Evolutionary conservation across 352 stramenopile species (phyloP), one percentile per base, ranked within the genome.

Genomic region (Peronospora belbahrii): DNA sequence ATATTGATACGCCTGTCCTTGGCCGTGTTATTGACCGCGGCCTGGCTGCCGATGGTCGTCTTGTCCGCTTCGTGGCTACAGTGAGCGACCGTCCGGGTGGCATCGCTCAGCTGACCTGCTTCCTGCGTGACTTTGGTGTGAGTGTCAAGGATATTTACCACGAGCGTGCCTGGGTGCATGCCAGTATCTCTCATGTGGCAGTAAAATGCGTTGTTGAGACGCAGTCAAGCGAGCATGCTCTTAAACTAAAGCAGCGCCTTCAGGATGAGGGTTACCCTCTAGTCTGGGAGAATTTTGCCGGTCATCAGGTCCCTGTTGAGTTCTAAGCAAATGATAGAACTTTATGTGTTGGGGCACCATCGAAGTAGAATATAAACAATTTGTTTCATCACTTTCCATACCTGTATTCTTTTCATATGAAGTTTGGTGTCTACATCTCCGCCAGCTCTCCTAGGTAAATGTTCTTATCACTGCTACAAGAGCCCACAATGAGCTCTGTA

Each of bases 121-220:
- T 97, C 40, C 64, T 98, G 19, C 79, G 70, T 54, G 80, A 97
- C 52, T 79, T 70, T 20, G 79, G 79, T 37, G 82, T 95, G 35
- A 96, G 76, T 43, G 94, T 98, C 31, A 98, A 98, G 65, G 95
- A 98, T 62, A 97, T 98, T 47, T 97, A 97, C 68, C 95, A 98
- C 68, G 92, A 98, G 63, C 87, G 95, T 23, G 90, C 92, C 14
- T 98, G 95, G 85, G 83, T 98, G 24, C 87, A 97, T 62, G 80
- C 86, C 18, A 96, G 83, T 38, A 95, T 98, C 19, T 96, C 95
- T 50, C 83, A 97, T 48, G 95, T 98, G 5, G 79, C 95, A 3
- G 89, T 98, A 20, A 98, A 97, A 65, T 97, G 90, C 44, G 92
- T 98, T 43, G 85, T 98, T 6, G 95, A 98, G 67, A 89, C 95